phyloP scores from a whole-genome alignment of 2,329 filamentous ascomycete species.

The Diaporthe citrichinensis region DNA sequence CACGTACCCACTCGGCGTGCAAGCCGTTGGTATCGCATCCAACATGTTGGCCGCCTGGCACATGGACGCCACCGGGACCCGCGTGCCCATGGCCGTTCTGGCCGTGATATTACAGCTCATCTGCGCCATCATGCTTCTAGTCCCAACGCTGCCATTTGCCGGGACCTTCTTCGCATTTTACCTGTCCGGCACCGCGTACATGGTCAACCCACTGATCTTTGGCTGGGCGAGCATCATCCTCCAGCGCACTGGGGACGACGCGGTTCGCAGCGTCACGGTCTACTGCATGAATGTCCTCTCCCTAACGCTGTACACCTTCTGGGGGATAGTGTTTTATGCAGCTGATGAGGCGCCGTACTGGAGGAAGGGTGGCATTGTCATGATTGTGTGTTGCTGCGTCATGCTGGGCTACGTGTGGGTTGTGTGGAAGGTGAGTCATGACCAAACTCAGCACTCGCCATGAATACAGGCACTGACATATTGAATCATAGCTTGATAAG shows the following conservation, averaged over 20 bases:
- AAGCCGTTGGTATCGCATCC: constrained; percentile 54
- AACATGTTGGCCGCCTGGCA: constrained; percentile 53
- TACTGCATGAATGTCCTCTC: constrained; percentile 57
- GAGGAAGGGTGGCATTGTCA: constrained; percentile 22
- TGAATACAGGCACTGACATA: neutral
- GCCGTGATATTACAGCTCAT: constrained; percentile 51
- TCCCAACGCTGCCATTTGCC: constrained; percentile 49
- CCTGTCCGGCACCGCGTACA: constrained; percentile 54
- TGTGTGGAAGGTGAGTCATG: constrained; percentile 10
- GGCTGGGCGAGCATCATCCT: constrained; percentile 56
- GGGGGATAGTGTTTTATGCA: constrained; percentile 59
- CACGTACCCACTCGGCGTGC: constrained; percentile 54
- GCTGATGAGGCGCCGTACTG: constrained; percentile 59
- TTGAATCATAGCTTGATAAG: constrained; percentile 9
- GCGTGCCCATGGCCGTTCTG: constrained; percentile 53
- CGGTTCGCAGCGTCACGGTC: constrained; percentile 55
- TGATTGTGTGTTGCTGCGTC: constrained; percentile 8
- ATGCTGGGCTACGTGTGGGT: constrained; percentile 19
- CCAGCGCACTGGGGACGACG: constrained; percentile 56
- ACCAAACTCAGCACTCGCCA: neutral
- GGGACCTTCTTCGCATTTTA: constrained; percentile 55
- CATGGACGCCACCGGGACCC: constrained; percentile 52
- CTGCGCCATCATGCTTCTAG: constrained; percentile 50
- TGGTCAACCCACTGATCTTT: constrained; percentile 55
- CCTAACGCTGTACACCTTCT: constrained; percentile 58